Percentiles rank a stretch among this genome's conserved stretches.
Evolutionary conservation across 331 rosid genomes (phyloP).

Genomic region (Quercus lobata): DNA sequence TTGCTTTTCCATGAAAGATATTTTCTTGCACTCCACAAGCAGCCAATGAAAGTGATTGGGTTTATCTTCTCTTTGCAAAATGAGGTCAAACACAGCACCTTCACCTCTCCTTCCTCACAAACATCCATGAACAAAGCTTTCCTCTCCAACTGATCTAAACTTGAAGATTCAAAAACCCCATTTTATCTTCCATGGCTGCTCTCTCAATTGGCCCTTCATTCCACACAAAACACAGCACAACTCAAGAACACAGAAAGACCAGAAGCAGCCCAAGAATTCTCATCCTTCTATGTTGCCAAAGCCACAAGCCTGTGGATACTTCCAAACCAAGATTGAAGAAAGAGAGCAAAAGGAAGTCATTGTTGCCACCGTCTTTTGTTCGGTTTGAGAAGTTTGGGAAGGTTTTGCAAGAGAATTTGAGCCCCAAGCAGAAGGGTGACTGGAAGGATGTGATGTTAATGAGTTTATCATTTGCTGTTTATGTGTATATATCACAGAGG

Average conservation of each 20-base stretch:
- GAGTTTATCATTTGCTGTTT: slow-evolving; percentile 61
- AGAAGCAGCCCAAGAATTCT: slow-evolving; percentile 16
- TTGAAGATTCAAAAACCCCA: neutral
- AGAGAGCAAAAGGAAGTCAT: slow-evolving; percentile 7
- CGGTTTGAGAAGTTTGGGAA: slow-evolving; percentile 35
- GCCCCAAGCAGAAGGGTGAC: slow-evolving; percentile 55
- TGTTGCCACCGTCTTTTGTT: neutral
- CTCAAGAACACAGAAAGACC: neutral
- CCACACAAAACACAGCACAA: neutral
- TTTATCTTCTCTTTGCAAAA: neutral
- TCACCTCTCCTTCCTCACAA: neutral
- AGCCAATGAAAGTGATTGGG: neutral
- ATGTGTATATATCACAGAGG: slow-evolving; percentile 51
- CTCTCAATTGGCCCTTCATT: slow-evolving; percentile 13
- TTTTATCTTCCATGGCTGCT: slow-evolving; percentile 28
- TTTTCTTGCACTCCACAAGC: neutral
- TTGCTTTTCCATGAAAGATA: neutral
- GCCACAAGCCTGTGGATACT: slow-evolving; percentile 12
- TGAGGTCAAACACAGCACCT: neutral
- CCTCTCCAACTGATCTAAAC: neutral
- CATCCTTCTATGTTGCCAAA: slow-evolving; percentile 16
- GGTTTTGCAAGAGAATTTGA: slow-evolving; percentile 38
- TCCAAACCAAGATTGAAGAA: slow-evolving; percentile 8
- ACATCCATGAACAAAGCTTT: neutral
- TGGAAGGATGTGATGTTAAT: slow-evolving; percentile 56